Evolutionary conservation across 108 stramenopile genomes (phyloP).

Genomic region (Cyclotella distinguenda): DNA sequence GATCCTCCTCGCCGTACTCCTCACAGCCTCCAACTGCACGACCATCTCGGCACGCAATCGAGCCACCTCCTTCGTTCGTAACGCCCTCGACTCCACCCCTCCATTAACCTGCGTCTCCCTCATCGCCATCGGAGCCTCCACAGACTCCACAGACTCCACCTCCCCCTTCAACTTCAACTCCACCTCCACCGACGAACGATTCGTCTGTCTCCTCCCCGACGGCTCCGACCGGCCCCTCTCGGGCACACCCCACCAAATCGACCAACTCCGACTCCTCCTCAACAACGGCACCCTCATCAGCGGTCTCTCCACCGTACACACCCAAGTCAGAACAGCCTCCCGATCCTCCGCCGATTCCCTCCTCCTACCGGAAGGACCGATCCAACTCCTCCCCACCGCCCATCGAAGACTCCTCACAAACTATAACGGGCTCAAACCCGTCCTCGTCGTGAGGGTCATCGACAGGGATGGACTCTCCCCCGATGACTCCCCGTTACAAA

Average conservation of each 20-base stretch:
- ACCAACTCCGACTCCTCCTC: neutral
- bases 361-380: constrained; percentile 13
- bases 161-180: neutral
- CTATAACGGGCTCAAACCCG: constrained; percentile 13
- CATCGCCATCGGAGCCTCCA: constrained; percentile 1
- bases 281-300: constrained; percentile 11
- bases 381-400: neutral
- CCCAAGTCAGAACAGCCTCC: neutral
- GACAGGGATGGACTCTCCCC: constrained; percentile 7
- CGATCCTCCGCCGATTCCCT: neutral
- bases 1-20: too few species aligned
- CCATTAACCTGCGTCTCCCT: neutral
- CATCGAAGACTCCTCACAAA: neutral
- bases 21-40: too few species aligned
- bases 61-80: too few species aligned
- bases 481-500: constrained; percentile 6
- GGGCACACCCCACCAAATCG: neutral
- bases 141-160: neutral
- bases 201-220: neutral
- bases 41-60: too few species aligned
- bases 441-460: constrained; percentile 26
- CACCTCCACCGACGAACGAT: neutral
- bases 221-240: neutral
- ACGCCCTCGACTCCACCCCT: too few species aligned
- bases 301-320: neutral